Base-by-base conservation (phyloP, 768 basidiomycete species). In the Macrolepiota albuminosa region DNA sequence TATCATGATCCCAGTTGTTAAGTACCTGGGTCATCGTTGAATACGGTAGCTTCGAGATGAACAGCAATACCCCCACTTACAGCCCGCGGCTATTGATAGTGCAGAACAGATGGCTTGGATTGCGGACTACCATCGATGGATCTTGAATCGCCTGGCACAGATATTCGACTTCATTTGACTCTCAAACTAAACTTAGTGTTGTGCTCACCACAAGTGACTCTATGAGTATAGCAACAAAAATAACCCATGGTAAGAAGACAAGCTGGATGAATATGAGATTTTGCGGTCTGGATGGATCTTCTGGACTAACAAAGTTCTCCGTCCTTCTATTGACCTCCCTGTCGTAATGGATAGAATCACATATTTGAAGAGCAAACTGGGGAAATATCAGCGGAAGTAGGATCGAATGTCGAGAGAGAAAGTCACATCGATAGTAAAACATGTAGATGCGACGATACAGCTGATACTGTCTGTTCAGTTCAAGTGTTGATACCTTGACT, bases 391-490 rank as follows among this genome's bases (percentile, higher is more conserved):
- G 46, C 6, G n/a, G 5, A 16, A 42, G 42, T n/a, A 52, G n/a
- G 21, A 26, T 2, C 6, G 7, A 40, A 40, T 3, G 26, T 29
- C n/a, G 16, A 43, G 36, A 43, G 36, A 21, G 21, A 21, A 57
- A 49, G 14, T 34, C 18, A 57, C 56, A 52, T 59, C 56, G 10
- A 50, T 53, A 29, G 56, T 46, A 46, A 61, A 61, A 40, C 56
- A 61, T n/a, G 51, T 57, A 11, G 56, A 61, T 24, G 50, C 56
- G 3, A 50, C 39, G n/a, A 61, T 61, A 26, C 61, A 61, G 18
- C 61, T 61, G n/a, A 26, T 21, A 3, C 21, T 37, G 14, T 46
- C 26, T 37, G 14, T 46, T 36, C 8, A 56, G 16, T 14, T 24
- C 18, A 24, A 24, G 18, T 14, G 16, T 21, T 46, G 54, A 26